Evolutionary conservation across 176 grass and related monocot species (phyloP), one percentile per base, ranked within the genome.

Genomic region (Olyra latifolia): DNA sequence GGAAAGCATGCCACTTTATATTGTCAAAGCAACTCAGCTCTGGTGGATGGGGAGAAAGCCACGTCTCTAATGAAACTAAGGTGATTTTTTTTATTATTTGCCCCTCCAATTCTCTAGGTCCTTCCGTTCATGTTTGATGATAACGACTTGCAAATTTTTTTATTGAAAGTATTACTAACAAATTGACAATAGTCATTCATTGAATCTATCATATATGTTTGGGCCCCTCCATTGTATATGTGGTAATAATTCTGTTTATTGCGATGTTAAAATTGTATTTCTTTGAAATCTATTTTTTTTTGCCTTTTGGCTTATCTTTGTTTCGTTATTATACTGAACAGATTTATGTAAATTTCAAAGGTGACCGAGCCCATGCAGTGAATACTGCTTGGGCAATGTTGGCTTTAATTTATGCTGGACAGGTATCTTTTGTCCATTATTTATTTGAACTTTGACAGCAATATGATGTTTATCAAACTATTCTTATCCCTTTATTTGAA

Each of bases 301-400:
- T 43, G 29, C 4, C 0, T 32, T 59, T 39, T 0, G 0, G 27
- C 29, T 19, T 49, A 39, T n/a, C 11, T 46, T 28, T 68, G 5
- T 41, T 28, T 45, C 1, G 3, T 44, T 38, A 15, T 16, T 23
- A 73, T 59, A 20, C 16, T 46, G 77, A 78, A 56, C 49, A 89
- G 87, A 70, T 86, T 32, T 94, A 94, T 73, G 72, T 82, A 35
- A 91, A 89, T 72, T 27, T 94, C 16, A 45, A 94, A 79, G 92
- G 89, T 48, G 85, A 71, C 17, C 69, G 47, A 64, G 48, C 79
- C 58, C 88, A 94, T 79, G 83, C 78, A 41, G 88, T 91, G 66
- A 94, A 91, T 62, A 94, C 86, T 25, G 64, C 78, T 54, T 91
- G 92, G 92, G 88, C 79, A 28, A 87, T 94, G 88, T 29, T 91